A percentile compares a stretch with the other conserved stretches of the same genome.
These are phyloP conservation scores for Wakefieldia striispora DNA, from an alignment of 768 basidiomycete species.

Conservation along the genomic window DNA sequence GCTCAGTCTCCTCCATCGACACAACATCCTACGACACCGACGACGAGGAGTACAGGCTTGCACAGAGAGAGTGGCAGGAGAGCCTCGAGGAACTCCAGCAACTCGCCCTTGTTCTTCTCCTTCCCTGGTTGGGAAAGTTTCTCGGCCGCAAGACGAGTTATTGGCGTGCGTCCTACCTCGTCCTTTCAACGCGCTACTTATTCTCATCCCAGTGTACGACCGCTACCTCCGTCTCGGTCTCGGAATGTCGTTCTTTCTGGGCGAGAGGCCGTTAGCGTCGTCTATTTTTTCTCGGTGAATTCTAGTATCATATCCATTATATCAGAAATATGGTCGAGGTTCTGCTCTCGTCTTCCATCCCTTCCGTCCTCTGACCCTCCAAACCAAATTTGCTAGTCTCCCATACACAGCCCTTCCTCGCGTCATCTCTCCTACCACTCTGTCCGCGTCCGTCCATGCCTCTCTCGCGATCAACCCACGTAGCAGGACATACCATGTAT, in stretches of 20 bases:
- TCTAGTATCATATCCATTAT: background rate
- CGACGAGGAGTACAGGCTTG: conserved; percentile 72
- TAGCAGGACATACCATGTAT: conserved; percentile 79
- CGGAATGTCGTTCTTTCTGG: conserved; percentile 63
- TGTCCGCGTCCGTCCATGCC: conserved; percentile 60
- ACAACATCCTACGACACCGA: conserved; percentile 54
- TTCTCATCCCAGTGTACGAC: conserved; percentile 52
- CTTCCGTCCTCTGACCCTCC: conserved; percentile 43
- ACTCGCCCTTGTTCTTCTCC: conserved; percentile 72
- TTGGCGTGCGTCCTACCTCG: conserved; percentile 60
- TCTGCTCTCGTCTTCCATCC: conserved; percentile 29
- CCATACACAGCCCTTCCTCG: conserved; percentile 44
- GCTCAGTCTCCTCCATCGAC: conserved; percentile 61
- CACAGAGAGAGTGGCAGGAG: conserved; percentile 94
- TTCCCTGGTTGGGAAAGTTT: conserved; percentile 89
- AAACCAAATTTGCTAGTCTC: conserved; percentile 48
- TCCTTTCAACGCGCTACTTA: conserved; percentile 11
- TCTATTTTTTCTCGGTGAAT: conserved; percentile 20
- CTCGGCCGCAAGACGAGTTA: conserved; percentile 83
- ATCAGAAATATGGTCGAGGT: conserved; percentile 29
- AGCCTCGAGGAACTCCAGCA: conserved; percentile 81
- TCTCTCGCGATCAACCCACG: conserved; percentile 55
- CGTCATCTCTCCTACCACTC: conserved; percentile 61
- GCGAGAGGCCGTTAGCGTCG: conserved; percentile 21
- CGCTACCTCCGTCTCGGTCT: conserved; percentile 68